These are phyloP conservation scores for Quercus glauca DNA, from an alignment of 306 rosid genomes.

Conservation along the genomic window DNA sequence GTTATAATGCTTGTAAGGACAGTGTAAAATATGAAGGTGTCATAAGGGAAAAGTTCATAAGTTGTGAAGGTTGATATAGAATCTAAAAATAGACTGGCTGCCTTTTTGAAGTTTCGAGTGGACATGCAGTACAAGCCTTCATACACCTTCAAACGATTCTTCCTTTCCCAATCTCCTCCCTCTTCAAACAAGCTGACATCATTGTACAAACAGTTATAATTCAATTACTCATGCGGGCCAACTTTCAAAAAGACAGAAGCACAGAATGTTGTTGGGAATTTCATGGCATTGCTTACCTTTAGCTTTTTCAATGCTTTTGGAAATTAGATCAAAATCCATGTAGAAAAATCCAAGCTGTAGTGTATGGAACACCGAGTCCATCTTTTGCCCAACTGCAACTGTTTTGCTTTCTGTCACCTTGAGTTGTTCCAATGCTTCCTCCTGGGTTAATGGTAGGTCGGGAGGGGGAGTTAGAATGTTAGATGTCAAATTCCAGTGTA, in stretches of 20 bases:
- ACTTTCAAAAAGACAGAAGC: constrained; percentile 6
- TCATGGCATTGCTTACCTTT: constrained; percentile 50
- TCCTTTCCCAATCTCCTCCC: constrained; percentile 99
- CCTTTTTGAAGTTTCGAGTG: constrained; percentile 88
- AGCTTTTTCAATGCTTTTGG: constrained; percentile 94
- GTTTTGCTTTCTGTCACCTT: constrained; percentile 92
- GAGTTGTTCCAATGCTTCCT: constrained; percentile 85
- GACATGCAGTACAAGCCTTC: constrained; percentile 95
- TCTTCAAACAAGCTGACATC: constrained; percentile 89
- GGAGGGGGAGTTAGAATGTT: neutral
- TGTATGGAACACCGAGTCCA: constrained; percentile 91
- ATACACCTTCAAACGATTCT: constrained; percentile 89
- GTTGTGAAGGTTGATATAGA: constrained; percentile 96
- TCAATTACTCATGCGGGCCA: constrained; percentile 6
- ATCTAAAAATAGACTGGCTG: constrained; percentile 79
- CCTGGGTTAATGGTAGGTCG: constrained; percentile 44
- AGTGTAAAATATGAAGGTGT: constrained; percentile 86
- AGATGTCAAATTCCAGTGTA: constrained; percentile 3
- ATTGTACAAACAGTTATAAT: constrained; percentile 29
- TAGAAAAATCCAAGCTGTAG: constrained; percentile 90
- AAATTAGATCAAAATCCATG: constrained; percentile 95
- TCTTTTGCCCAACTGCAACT: constrained; percentile 97
- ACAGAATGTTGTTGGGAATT: neutral
- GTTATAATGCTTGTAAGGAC: constrained; percentile 94
- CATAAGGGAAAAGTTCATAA: constrained; percentile 83